Evolutionary conservation across 495 filamentous ascomycete genomes (phyloP).

Genomic region (Neurospora cerealis): DNA sequence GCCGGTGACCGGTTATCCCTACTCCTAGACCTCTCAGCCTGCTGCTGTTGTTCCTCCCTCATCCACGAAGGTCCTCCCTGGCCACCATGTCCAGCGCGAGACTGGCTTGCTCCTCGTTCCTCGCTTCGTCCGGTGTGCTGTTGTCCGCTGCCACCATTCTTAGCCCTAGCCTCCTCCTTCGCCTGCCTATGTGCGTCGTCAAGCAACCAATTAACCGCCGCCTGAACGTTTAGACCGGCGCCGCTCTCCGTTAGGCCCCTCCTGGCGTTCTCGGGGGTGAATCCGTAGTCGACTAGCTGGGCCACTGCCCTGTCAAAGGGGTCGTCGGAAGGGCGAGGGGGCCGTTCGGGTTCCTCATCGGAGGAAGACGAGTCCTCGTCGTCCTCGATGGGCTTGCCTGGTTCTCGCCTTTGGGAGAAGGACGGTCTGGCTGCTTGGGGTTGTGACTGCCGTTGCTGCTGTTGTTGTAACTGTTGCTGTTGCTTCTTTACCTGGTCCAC

Average conservation of each 20-base stretch:
- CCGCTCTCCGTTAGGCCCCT: constrained; percentile 70
- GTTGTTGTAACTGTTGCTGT: constrained; percentile 24
- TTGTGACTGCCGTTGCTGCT: background rate
- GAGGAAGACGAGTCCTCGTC: constrained; percentile 33
- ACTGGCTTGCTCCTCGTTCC: constrained; percentile 22
- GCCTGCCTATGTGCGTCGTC: constrained; percentile 77
- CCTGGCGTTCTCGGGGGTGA: constrained; percentile 68
- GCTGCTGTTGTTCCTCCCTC: constrained; percentile 18
- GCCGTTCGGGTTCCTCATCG: constrained; percentile 26
- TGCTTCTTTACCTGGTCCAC: constrained; percentile 60
- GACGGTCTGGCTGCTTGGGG: constrained; percentile 1
- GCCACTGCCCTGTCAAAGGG: constrained; percentile 75
- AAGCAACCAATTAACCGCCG: constrained; percentile 79
- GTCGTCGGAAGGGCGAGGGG: constrained; percentile 31
- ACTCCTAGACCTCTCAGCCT: constrained; percentile 34
- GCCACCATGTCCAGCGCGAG: constrained; percentile 11
- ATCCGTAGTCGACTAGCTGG: constrained; percentile 92
- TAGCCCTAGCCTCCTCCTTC: constrained; percentile 37
- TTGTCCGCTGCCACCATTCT: constrained; percentile 13
- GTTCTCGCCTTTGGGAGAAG: constrained; percentile 25
- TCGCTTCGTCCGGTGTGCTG: constrained; percentile 12
- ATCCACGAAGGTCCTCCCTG: constrained; percentile 27
- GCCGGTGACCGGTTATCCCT: constrained; percentile 47
- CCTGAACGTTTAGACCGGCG: constrained; percentile 71
- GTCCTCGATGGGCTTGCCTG: constrained; percentile 35